Evolutionary conservation across 2,329 filamentous ascomycete genomes (phyloP), one percentile per base, ranked within the genome.

Genomic region (Helminthosporium solani): DNA sequence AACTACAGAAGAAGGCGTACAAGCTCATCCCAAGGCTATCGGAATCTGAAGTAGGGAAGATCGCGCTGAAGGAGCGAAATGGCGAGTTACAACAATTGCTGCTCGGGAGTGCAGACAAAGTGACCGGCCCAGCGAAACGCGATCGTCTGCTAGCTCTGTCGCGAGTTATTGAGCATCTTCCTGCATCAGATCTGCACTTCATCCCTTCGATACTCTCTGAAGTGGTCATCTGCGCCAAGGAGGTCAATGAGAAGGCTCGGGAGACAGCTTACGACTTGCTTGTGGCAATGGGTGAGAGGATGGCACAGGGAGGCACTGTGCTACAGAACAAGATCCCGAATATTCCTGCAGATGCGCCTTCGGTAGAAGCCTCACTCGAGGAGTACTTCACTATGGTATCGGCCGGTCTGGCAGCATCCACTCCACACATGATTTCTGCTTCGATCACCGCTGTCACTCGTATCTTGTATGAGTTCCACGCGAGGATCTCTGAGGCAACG

Each of bases 331-430:
- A 92, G 66, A 87, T 96, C 2, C 81, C 89, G 2, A 85, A 92
- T 67, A 96, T 97, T 90, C 82, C 89, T 3, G 75, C 81, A 38
- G 85, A 95, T 67, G 87, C 90, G 0, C 86, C 88, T 2, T 77
- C 85, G 25, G 90, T 86, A 3, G 78, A 82, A 2, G 92, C 94
- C 16, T 91, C 81, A 33, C 81, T 99, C 30, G 92, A 97, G 63
- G 94, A 97, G 70, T 97, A 90, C 73, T 89, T 97, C 75, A 96
- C 92, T 44, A 99, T 99, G 94, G 88, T 97, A 23, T 95, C 89
- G 56, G 94, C 94, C 39, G 94, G 94, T 73, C 81, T 99, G 42
- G 94, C 92, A 2, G 92, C 91, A 46, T 87, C 86, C 60, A 92
- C 90, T 9, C 91, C 94, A 25, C 92, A 97, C 74, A 96, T 97